Base-by-base conservation (phyloP, 306 rosid species). In the Ochetophila trinervis region DNA sequence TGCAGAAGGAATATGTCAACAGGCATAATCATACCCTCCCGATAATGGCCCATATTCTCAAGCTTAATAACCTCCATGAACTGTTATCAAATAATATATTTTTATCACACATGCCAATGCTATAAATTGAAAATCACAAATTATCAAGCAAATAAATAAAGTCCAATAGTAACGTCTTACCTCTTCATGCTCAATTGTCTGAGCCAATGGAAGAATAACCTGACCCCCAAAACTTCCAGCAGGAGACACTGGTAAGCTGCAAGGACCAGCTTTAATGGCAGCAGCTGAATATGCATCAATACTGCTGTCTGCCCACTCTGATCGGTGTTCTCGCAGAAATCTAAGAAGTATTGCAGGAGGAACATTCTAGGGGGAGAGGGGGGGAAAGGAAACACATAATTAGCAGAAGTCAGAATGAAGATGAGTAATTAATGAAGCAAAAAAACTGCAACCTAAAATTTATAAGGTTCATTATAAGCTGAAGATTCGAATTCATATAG, bases 301-400 rank as follows among this genome's bases (percentile, higher is more conserved):
- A 36, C 88, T 88, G 81, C 88, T 90, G 79, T 90, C 99, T 47
- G 99, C 99, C 99, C 99, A 93, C 78, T 93, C 99, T 44, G 97
- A 93, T 53, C 99, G 80, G 78, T 93, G 97, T 73, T 93, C 97
- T 57, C 99, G 71, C 79, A 93, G 78, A 74, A 93, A 93, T 76
- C 99, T 83, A 53, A 93, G 85, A 67, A 93, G 97, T 74, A 93
- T 79, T 48, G 97, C 96, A 20, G 97, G 99, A 73, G 99, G 93
- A 60, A 93, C 99, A 83, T 93, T 84, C 99, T 93, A 65, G 66
- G 76, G 62, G 34, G 76, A 64, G 34, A 59, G 79, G 45, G 52
- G 79, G 45, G 52, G 27, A 65, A 55, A 58, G 57, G 21, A 50
- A 40, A 47, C 15, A 68, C 24, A 19, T 55, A 3, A 19, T 16